Conservation (phyloP, 1,139 yeast species). For the Tardiomyces blankii region DNA sequence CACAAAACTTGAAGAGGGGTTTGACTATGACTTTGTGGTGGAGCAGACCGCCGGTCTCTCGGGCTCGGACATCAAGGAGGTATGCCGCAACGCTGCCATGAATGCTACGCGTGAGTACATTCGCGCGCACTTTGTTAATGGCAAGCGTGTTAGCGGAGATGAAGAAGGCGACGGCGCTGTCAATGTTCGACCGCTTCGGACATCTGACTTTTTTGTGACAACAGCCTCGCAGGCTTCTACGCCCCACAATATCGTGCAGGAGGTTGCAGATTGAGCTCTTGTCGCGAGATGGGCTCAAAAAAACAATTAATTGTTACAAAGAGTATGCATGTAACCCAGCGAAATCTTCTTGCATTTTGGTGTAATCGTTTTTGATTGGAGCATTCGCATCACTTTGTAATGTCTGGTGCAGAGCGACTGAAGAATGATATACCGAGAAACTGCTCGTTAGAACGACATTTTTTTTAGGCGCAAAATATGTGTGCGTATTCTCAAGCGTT, state of each 20-base stretch:
- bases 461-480: no score
- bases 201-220: constrained; percentile 26
- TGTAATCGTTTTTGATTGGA: no score
- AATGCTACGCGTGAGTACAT: constrained; percentile 82
- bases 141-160: constrained; percentile 8
- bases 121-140: constrained; percentile 21
- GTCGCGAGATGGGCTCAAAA: not conserved
- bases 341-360: no score
- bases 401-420: no score
- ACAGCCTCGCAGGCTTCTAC: constrained; percentile 16
- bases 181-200: constrained; percentile 29
- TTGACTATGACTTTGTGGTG: constrained; percentile 54
- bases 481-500: no score
- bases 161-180: constrained; percentile 13
- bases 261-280: constrained; percentile 2
- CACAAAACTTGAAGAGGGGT: constrained; percentile 47
- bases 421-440: no score
- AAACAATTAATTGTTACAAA: no score
- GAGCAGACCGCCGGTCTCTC: constrained; percentile 61
- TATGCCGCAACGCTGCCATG: constrained; percentile 90
- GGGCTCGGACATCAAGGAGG: constrained; percentile 85
- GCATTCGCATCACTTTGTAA: no score
- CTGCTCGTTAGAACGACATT: no score
- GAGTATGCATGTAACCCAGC: no score
- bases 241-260: constrained; percentile 16